Conservation (phyloP, 108 stramenopile genomes). For the Pinguiococcus pyrenoidosus region DNA sequence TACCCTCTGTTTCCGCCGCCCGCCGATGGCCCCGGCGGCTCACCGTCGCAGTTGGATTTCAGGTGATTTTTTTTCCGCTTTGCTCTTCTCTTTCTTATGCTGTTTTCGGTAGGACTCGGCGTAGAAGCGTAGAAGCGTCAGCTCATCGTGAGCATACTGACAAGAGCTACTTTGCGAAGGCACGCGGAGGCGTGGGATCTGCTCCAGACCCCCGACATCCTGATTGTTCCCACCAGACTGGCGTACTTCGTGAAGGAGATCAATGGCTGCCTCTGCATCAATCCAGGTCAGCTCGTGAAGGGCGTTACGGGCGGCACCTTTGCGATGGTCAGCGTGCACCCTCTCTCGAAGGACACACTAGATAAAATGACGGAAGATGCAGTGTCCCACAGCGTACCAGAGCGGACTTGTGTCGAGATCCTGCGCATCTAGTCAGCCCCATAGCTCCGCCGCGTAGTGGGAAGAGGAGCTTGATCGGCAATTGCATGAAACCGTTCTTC, state of each 20-base stretch:
- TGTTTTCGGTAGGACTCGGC: no score
- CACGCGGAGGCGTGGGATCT: conserved; percentile 56
- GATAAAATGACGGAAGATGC: conserved; percentile 34
- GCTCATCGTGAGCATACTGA: no score
- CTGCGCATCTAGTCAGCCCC: conserved; percentile 3
- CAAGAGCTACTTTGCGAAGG: no score
- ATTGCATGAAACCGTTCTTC: no score
- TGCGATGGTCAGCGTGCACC: conserved; percentile 63
- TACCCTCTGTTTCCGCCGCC: conserved; percentile 80
- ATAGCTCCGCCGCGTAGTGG: no score
- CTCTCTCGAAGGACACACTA: conserved; percentile 43
- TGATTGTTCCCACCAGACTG: conserved; percentile 78
- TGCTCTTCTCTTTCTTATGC: no score
- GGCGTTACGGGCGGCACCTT: conserved; percentile 76
- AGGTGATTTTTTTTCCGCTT: no score
- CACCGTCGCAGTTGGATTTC: no score
- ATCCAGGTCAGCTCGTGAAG: conserved; percentile 67
- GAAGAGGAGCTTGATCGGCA: no score
- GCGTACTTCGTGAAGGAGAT: conserved; percentile 58
- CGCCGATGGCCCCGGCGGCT: conserved; percentile 17
- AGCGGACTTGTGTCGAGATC: not conserved
- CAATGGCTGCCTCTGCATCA: conserved; percentile 51
- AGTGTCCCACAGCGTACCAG: not conserved
- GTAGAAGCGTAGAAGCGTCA: no score
- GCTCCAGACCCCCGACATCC: conserved; percentile 69